Percentiles rank a stretch among this genome's conserved stretches.
Conservation (phyloP, 768 basidiomycete genomes). For the Agrocybe pediades region DNA sequence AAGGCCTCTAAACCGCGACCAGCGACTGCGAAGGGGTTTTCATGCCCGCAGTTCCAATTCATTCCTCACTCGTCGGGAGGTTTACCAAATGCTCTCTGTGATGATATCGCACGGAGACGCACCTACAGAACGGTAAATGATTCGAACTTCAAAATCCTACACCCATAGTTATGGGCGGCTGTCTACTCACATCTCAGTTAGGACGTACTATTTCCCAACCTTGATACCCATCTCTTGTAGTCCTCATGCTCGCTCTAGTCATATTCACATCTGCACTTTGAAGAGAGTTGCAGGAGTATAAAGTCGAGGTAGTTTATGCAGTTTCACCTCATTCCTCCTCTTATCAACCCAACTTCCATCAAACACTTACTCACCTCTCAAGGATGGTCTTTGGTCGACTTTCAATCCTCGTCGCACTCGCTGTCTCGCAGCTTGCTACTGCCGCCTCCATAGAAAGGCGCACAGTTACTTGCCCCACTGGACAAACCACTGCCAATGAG, state of each 20-base stretch:
- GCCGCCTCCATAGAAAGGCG: conserved; percentile 17
- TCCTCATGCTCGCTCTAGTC: background rate
- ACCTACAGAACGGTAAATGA: background rate
- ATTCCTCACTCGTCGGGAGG: too few species aligned
- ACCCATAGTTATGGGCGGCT: background rate
- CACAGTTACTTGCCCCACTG: conserved; percentile 18
- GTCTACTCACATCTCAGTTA: background rate
- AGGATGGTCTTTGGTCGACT: conserved; percentile 11
- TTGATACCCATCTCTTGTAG: background rate
- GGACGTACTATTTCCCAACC: background rate
- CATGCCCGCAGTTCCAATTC: too few species aligned
- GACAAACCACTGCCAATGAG: conserved; percentile 13
- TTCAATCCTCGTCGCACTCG: conserved; percentile 8
- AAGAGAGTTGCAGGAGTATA: background rate
- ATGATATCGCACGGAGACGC: background rate
- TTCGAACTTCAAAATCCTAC: background rate
- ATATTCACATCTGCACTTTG: background rate
- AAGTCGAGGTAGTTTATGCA: background rate
- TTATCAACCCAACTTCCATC: background rate
- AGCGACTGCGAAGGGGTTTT: too few species aligned
- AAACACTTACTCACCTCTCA: background rate
- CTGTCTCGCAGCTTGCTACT: conserved; percentile 6
- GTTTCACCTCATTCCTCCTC: background rate
- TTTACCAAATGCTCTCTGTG: too few species aligned
- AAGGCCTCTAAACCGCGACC: too few species aligned